phyloP scores from a whole-genome alignment of 768 basidiomycete genomes.

The Russula virescens region DNA sequence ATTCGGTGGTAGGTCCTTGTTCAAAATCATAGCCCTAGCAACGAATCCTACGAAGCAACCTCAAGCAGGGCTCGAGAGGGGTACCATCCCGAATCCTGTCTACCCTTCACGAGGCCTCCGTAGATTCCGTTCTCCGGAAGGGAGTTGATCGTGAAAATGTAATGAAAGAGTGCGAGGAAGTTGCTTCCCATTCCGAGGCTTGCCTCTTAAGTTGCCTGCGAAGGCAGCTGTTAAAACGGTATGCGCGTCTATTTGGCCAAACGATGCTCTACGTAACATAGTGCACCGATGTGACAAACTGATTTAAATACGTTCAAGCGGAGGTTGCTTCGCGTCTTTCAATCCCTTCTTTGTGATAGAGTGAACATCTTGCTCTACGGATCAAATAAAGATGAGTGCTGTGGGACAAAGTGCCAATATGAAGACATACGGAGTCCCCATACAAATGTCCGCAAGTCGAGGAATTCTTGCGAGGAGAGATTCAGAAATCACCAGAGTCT shows the following conservation, averaged over 20 bases:
- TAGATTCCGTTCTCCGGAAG: neutral
- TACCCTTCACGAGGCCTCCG: neutral
- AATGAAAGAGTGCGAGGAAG: neutral
- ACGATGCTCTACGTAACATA: neutral
- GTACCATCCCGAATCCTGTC: neutral
- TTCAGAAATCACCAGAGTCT: conserved; percentile 7
- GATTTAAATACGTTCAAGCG: conserved; percentile 16
- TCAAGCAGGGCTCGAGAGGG: neutral
- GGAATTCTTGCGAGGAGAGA: conserved; percentile 49
- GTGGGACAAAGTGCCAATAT: neutral
- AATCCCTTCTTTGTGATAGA: conserved; percentile 62
- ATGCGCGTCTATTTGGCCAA: conserved; percentile 2
- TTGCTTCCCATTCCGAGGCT: neutral
- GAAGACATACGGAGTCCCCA: conserved; percentile 78
- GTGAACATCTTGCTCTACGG: conserved; percentile 74
- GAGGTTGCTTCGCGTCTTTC: conserved; percentile 42
- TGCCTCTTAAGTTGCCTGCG: neutral
- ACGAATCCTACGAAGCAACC: neutral
- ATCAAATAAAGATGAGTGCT: neutral
- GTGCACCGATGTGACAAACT: neutral
- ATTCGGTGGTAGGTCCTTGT: neutral
- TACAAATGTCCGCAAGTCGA: conserved; percentile 74
- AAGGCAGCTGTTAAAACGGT: neutral
- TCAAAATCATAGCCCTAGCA: neutral
- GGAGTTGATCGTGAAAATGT: neutral